Evolutionary conservation across 169 alveolate species (phyloP), one percentile per base, ranked within the genome.

Genomic region (Miamiensis avidus): DNA sequence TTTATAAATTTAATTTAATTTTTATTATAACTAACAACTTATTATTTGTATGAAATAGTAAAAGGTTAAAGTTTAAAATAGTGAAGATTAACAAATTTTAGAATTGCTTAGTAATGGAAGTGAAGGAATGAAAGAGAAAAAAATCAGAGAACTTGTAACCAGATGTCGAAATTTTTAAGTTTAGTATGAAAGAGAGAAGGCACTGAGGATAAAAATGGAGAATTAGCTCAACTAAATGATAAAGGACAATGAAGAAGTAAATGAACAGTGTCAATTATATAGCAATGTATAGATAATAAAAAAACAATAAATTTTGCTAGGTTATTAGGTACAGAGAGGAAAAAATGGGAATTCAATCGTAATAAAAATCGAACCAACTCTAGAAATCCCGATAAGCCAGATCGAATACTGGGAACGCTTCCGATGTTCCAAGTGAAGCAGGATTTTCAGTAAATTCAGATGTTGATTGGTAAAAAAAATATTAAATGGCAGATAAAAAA

Each of bases 401-500:
- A 49, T 49, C 26, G 69, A 49, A 49, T 49, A 11, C 20, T 49
- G 20, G 69, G 26, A 20, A 49, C 4, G 20, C 69, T 11, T 49
- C 4, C 26, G 20, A 20, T 49, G 69, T 49, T 49, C 4, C 20
- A 20, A 49, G 69, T 20, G 64, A 65, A 31, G 82, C 28, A 0
- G 31, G n/a, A n/a, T n/a, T n/a, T n/a, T n/a, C n/a, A n/a, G n/a
- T n/a, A n/a, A n/a, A n/a, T n/a, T n/a, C 30, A 31, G 82, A 31
- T 20, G 87, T 34, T 82, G 82, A 82, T 82, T 82, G n/a, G 29
- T 74, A 82, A 76, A 29, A n/a, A n/a, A 82, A 82, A 34, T 82
- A 74, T 31, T 74, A 82, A 74, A 75, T 73, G 25, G 87, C 82
- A 11, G 87, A 82, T 30, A 82, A 82, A 31, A 82, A 82, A 34